Base-by-base conservation (phyloP, 2,329 filamentous ascomycete species). In the Aspergillus sp. region DNA sequence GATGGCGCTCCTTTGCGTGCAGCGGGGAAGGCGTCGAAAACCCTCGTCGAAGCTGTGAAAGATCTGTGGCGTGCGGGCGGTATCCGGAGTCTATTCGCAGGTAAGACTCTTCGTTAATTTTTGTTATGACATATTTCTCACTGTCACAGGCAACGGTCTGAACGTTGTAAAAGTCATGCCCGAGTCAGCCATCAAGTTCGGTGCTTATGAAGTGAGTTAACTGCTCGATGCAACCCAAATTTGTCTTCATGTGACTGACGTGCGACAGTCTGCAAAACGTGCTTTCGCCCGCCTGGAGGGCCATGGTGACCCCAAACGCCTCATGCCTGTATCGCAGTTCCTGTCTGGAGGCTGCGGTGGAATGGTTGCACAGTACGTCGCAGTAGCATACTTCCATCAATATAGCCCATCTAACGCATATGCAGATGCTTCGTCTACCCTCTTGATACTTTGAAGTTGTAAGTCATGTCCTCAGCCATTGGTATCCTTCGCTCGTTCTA, bases 141-240 rank as follows among this genome's bases (percentile, higher is more conserved):
- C 58, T 19, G 9, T 25, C 21, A 7, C 68, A 96, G 93, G 95
- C 39, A 99, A 99, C 72, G 95, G 95, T 3, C 82, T 99, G 68
- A 99, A 99, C 69, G 92, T 99, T 2, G 78, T 97, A 71, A 99
- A 99, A 77, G 95, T 99, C 62, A 97, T 98, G 92, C 95, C 95
- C 0, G 95, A 99, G 79, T 97, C 94, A 28, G 94, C 95, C 25
- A 97, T 99, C 74, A 96, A 97, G 78, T 99, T 99, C 75, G 95
- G 95, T 62, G 94, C 93, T 19, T 99, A 97, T 73, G 95, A 99
- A 80, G 86, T 85, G 74, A 69, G 77, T 61, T 63, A 28, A 36
- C 12, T 15, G 32, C 6, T 45, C 23, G 45, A 28, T 45, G 17
- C 28, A n/a, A 36, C 45, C 12, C 43, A 53, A 28, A 36, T 13